Evolutionary conservation across 768 basidiomycete species (phyloP), one percentile per base, ranked within the genome.

Genomic region (Infundibulicybe gibba): DNA sequence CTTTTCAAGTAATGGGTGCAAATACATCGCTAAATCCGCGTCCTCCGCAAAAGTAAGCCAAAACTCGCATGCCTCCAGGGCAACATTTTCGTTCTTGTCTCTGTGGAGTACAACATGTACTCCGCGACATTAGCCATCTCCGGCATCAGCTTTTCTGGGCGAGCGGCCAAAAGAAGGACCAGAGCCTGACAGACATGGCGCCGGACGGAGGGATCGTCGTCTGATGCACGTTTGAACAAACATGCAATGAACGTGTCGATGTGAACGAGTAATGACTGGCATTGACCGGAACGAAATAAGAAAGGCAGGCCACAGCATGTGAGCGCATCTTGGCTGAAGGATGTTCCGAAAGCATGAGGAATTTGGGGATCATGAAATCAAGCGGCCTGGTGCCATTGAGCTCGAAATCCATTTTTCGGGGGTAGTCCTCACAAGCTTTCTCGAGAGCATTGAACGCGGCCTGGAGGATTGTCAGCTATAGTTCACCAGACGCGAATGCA

Each of bases 41-140:
- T 97, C 93, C 63, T 99, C 97, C 14, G 97, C 94, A 60, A 99
- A 98, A 1, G 94, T 97, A 50, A 99, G 76, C 97, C 97, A 99
- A 66, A 99, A 99, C 75, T 99, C 97, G 76, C 94, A 97, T 17
- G 97, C 97, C 70, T 99, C 97, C 42, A 99, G 76, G 2, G 95
- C 94, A 44, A 93, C 95, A 51, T 86, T 87, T 68, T 97, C 94
- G 64, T 97, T 93, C 69, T 90, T 89, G 74, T 97, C 94, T 68
- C 94, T 94, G 93, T 97, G 20, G 93, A 95, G 70, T 94, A 98
- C 33, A 98, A 77, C 92, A 99, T 98, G 67, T 97, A 99, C 63
- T 95, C 93, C 20, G 95, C 94, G 34, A 99, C 97, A 55, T 92
- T 93, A 16, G 72, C 64, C 79, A 99, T 90, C 64, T 97, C 93